Conservation (phyloP, 805 yeast species). For the Saturnispora serradocipensis region DNA sequence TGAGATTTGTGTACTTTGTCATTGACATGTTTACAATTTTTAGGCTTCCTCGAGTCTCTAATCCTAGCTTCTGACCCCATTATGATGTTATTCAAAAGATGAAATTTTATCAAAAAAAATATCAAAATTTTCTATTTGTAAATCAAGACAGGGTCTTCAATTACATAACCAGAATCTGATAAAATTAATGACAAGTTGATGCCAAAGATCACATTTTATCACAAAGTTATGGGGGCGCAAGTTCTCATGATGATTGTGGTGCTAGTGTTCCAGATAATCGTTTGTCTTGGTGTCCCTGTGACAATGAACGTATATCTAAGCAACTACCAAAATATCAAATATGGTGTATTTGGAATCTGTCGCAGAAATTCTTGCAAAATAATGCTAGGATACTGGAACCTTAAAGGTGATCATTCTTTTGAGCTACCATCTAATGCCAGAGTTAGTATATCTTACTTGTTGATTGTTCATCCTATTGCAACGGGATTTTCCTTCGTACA, state of each 20-base stretch:
- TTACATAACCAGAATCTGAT: neutral
- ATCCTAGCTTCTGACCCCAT: conserved; percentile 2
- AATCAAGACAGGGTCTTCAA: neutral
- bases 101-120: neutral
- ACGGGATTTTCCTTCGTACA: conserved; percentile 44
- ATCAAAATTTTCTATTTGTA: neutral
- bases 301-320: conserved; percentile 41
- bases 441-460: conserved; percentile 46
- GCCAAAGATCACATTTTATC: conserved; percentile 1
- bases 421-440: conserved; percentile 50
- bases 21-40: neutral
- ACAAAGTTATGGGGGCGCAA: neutral
- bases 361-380: conserved; percentile 31
- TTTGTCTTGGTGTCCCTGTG: conserved; percentile 55
- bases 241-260: neutral
- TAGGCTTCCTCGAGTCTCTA: conserved; percentile 1
- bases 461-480: conserved; percentile 62
- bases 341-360: conserved; percentile 71
- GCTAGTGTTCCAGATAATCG: conserved; percentile 49
- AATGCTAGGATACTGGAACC: conserved; percentile 35
- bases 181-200: neutral
- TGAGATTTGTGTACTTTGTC: neutral
- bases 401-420: conserved; percentile 13
- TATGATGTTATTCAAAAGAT: neutral
- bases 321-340: conserved; percentile 38